These are phyloP conservation scores for Pseudogymnoascus sp. DNA, from an alignment of 2,329 filamentous ascomycete genomes.

Conservation along the genomic window DNA sequence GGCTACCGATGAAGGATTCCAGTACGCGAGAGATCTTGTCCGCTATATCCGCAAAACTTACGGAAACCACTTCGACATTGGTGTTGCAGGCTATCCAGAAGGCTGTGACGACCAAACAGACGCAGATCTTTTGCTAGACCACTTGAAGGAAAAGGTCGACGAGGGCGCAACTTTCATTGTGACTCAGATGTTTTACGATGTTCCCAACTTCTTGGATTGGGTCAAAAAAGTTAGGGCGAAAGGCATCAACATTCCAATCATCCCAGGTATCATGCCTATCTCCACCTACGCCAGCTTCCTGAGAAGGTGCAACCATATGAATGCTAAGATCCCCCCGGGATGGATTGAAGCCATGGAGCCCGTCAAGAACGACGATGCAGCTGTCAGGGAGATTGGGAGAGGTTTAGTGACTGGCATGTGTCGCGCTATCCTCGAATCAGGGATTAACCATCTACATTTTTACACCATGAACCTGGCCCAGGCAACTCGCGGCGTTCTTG, in stretches of 20 bases:
- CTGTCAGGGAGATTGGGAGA: constrained; percentile 84
- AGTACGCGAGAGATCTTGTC: constrained; percentile 83
- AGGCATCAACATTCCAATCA: constrained; percentile 75
- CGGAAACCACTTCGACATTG: constrained; percentile 91
- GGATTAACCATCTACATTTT: constrained; percentile 83
- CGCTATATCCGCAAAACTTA: constrained; percentile 68
- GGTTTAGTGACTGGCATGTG: constrained; percentile 84
- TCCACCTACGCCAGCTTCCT: constrained; percentile 91
- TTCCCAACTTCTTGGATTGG: constrained; percentile 89
- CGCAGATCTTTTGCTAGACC: constrained; percentile 74
- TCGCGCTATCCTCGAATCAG: constrained; percentile 70
- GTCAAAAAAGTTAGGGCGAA: constrained; percentile 74
- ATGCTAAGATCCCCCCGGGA: constrained; percentile 68
- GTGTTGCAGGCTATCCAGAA: constrained; percentile 93
- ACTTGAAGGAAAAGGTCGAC: constrained; percentile 95
- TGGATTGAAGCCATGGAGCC: constrained; percentile 82
- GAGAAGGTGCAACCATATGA: constrained; percentile 82
- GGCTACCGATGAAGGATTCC: constrained; percentile 76
- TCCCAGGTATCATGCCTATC: constrained; percentile 88
- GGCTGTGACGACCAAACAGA: constrained; percentile 89
- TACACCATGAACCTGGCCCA: constrained; percentile 99
- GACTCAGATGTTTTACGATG: constrained; percentile 99
- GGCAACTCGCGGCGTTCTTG: constrained; percentile 86
- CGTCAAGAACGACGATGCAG: constrained; percentile 92
- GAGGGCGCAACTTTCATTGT: constrained; percentile 89